phyloP scores from a whole-genome alignment of 1,284 basidiomycete genomes.

The Cutaneotrichosporon dermatis region DNA sequence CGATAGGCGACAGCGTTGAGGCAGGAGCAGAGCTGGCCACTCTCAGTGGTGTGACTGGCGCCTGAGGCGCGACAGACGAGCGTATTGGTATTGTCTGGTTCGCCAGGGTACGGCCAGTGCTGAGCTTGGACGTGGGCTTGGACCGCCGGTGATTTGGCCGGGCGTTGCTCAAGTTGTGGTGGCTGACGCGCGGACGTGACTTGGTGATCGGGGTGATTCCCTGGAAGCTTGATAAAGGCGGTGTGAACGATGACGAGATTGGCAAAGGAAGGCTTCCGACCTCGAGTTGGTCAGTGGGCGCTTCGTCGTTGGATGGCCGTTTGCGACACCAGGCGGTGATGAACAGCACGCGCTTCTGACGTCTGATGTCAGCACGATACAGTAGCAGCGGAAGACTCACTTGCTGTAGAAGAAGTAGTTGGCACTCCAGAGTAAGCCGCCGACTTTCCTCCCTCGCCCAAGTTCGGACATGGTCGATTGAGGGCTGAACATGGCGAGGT shows the following conservation, averaged over 20 bases:
- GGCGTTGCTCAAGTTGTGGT: conserved; percentile 24
- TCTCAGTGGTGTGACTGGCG: conserved; percentile 12
- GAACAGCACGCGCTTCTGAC: conserved; percentile 84
- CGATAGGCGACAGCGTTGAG: conserved; percentile 18
- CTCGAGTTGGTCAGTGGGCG: conserved; percentile 16
- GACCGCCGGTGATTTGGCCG: conserved; percentile 25
- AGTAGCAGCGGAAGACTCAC: conserved; percentile 51
- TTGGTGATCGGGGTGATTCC: conserved; percentile 12
- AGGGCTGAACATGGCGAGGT: conserved; percentile 19
- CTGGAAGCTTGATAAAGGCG: conserved; percentile 19
- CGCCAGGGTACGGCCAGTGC: conserved; percentile 18
- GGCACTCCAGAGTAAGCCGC: conserved; percentile 91
- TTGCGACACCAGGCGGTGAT: conserved; percentile 87
- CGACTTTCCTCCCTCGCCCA: conserved; percentile 51
- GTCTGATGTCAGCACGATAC: conserved; percentile 22
- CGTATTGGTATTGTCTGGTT: conserved; percentile 42
- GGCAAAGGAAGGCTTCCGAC: conserved; percentile 28
- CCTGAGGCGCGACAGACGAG: conserved; percentile 20
- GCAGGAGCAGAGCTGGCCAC: conserved; percentile 28
- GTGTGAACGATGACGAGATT: conserved; percentile 33
- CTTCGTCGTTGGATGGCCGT: conserved; percentile 22
- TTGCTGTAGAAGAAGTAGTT: conserved; percentile 97
- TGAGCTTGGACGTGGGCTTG: conserved; percentile 17
- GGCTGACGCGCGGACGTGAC: conserved; percentile 9
- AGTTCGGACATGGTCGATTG: conserved; percentile 35